These are phyloP conservation scores for Syzygium aqueum DNA, from an alignment of 345 rosid genomes.

Conservation along the genomic window DNA sequence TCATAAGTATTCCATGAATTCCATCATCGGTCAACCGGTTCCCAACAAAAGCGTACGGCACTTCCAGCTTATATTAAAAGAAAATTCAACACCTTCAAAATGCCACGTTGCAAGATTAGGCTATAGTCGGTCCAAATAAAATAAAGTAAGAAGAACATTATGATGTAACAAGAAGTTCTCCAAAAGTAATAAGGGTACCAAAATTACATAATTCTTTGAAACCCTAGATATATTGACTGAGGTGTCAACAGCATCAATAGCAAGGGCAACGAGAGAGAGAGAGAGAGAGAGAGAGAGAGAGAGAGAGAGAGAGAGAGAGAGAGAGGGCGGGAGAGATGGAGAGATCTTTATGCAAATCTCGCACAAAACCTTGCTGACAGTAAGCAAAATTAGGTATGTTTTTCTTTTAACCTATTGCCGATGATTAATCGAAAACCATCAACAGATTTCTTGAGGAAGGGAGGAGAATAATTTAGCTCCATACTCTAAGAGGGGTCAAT, in stretches of 20 bases:
- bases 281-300: not conserved
- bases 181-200: not conserved
- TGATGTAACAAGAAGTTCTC: not conserved
- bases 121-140: not conserved
- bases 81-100: not conserved
- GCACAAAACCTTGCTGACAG: not conserved
- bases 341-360: not conserved
- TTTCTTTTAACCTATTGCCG: not conserved
- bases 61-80: not conserved
- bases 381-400: not conserved
- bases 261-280: not conserved
- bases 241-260: not conserved
- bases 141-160: not conserved
- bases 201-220: not conserved
- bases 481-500: slow-evolving; percentile 66
- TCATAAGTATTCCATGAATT: not conserved
- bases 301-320: not conserved
- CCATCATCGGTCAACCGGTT: not conserved
- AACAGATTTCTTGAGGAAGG: not conserved
- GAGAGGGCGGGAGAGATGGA: not conserved
- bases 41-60: not conserved
- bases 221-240: not conserved
- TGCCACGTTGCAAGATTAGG: not conserved
- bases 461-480: not conserved
- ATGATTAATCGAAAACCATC: not conserved